Conservation (phyloP, 2,329 filamentous ascomycete species). For the Cladosporium colombiae region DNA sequence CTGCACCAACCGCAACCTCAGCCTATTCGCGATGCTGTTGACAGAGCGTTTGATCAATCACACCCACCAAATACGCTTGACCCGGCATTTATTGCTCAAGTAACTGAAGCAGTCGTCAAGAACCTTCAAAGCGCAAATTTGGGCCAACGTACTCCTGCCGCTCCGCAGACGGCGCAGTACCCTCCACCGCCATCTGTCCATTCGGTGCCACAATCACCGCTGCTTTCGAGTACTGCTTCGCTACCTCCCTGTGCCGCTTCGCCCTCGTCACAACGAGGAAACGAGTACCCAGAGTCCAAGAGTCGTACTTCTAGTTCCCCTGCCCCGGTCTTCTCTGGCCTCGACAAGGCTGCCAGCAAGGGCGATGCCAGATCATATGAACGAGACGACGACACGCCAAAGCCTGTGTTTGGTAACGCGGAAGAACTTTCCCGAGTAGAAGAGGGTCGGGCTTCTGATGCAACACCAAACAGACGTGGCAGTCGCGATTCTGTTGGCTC, state of each 20-base stretch:
- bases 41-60: conserved; percentile 56
- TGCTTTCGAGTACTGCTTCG: conserved; percentile 49
- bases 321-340: conserved; percentile 34
- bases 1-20: conserved; percentile 38
- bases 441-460: conserved; percentile 4
- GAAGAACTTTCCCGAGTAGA: conserved; percentile 11
- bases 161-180: conserved; percentile 20
- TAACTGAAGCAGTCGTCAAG: conserved; percentile 57
- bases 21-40: conserved; percentile 59
- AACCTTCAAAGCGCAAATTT: conserved; percentile 29
- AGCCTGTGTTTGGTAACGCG: conserved; percentile 12
- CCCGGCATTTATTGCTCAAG: conserved; percentile 60
- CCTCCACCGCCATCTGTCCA: conserved; percentile 40
- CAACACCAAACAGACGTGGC: not conserved
- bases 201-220: conserved; percentile 42
- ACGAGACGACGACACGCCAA: conserved; percentile 28
- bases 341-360: conserved; percentile 14
- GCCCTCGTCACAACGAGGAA: conserved; percentile 48
- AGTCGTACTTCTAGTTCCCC: conserved; percentile 38
- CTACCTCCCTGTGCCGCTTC: conserved; percentile 56
- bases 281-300: conserved; percentile 15
- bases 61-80: conserved; percentile 44
- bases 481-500: conserved; percentile 13
- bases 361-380: conserved; percentile 21
- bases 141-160: conserved; percentile 5